Conservation (phyloP, 2,329 filamentous ascomycete genomes). For the Ophiocordyceps australis region DNA sequence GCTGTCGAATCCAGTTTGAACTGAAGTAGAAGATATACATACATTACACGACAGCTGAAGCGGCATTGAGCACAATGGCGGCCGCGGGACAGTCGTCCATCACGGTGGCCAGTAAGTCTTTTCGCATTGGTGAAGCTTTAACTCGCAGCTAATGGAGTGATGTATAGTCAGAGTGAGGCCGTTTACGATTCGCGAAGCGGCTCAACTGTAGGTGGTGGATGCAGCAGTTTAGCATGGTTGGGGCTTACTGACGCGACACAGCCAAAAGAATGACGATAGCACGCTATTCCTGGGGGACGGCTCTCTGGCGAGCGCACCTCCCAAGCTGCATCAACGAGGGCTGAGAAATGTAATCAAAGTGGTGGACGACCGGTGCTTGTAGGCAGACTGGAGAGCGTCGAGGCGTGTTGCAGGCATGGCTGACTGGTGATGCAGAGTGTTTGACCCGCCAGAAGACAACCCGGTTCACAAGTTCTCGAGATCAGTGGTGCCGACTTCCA, state of each 20-base stretch:
- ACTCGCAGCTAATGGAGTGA: no score
- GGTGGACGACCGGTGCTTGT: constrained; percentile 91
- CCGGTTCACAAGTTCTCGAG: constrained; percentile 75
- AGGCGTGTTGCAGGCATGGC: no score
- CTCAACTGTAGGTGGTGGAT: constrained; percentile 47
- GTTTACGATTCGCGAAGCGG: constrained; percentile 80
- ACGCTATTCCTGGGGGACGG: constrained; percentile 93
- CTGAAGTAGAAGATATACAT: no score
- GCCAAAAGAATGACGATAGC: constrained; percentile 58
- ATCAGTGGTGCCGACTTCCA: constrained; percentile 66
- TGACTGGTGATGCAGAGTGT: constrained; percentile 58
- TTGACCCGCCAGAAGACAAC: constrained; percentile 91
- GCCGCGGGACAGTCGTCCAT: constrained; percentile 30
- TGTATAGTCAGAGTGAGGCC: constrained; percentile 54
- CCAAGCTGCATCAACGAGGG: constrained; percentile 72
- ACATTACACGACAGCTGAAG: no score
- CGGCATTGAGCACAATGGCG: no score
- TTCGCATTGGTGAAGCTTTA: no score
- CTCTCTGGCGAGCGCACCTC: constrained; percentile 74
- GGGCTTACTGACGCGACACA: constrained; percentile 7
- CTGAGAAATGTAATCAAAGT: constrained; percentile 89
- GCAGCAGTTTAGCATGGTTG: no score
- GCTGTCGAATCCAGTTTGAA: no score
- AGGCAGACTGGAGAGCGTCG: no score
- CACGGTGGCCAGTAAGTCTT: constrained; percentile 33